Percentiles rank a stretch among this genome's conserved stretches.
These are phyloP conservation scores for Diospyros lotus DNA, from an alignment of 148 eudicot species.

Conservation along the genomic window DNA sequence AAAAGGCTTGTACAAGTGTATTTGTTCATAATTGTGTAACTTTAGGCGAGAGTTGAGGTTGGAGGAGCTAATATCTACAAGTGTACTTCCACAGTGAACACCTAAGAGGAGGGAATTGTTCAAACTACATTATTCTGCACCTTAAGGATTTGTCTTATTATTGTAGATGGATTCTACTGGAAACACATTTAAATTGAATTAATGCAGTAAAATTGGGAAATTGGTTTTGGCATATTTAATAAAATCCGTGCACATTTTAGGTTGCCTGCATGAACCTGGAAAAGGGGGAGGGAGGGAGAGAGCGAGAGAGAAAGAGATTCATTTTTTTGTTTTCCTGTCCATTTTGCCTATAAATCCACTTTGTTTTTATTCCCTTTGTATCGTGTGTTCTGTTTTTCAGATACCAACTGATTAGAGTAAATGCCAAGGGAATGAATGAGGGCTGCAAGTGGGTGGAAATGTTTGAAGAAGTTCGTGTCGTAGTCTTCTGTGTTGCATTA, in stretches of 20 bases:
- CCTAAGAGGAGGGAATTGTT: not conserved
- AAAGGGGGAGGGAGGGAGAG: not conserved
- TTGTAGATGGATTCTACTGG: not conserved
- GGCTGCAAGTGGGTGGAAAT: constrained; percentile 98
- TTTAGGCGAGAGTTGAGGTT: not conserved
- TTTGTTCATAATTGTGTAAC: not conserved
- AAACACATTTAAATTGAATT: not conserved
- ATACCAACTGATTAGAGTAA: constrained; percentile 84
- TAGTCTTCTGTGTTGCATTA: constrained; percentile 72
- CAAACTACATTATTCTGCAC: not conserved
- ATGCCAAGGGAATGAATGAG: constrained; percentile 86
- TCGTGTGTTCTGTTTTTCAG: constrained; percentile 24
- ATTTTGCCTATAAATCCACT: too few relatives aligned
- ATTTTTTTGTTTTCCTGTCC: too few relatives aligned
- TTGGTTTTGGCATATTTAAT: too few relatives aligned
- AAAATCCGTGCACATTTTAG: not conserved
- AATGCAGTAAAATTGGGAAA: not conserved
- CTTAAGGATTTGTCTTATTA: not conserved
- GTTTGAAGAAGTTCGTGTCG: constrained; percentile 94
- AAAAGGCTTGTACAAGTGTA: too few relatives aligned
- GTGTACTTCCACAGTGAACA: not conserved
- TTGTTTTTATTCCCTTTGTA: too few relatives aligned
- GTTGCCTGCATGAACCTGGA: not conserved
- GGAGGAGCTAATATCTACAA: not conserved
- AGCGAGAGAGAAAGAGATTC: too few relatives aligned